Evolutionary conservation across 1,139 yeast species (phyloP).

Genomic region (Yamadazyma oceani): DNA sequence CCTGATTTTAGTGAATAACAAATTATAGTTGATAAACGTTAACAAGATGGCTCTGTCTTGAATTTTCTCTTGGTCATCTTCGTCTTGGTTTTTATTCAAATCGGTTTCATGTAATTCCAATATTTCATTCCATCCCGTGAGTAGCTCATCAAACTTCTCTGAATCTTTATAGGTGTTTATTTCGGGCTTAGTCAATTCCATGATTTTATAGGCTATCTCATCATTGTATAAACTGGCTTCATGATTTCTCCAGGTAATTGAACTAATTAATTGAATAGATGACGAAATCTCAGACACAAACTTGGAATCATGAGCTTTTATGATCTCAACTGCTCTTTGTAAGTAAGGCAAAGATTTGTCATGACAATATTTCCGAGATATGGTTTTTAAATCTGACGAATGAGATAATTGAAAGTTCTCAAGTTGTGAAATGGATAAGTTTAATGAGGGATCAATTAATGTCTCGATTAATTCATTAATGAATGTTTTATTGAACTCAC

Average conservation of each 20-base stretch:
- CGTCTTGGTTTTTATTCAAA: slow-evolving; percentile 44
- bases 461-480: slow-evolving; percentile 59
- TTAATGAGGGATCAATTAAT: slow-evolving; percentile 68
- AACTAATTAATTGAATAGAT: slow-evolving; percentile 27
- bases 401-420: slow-evolving; percentile 18
- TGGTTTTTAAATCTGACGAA: slow-evolving; percentile 42
- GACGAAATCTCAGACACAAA: slow-evolving; percentile 39
- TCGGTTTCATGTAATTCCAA: slow-evolving; percentile 50
- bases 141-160: slow-evolving; percentile 32
- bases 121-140: slow-evolving; percentile 38
- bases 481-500: slow-evolving; percentile 38
- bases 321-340: slow-evolving; percentile 34
- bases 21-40: slow-evolving; percentile 72
- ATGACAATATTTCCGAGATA: slow-evolving; percentile 45
- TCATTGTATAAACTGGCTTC: slow-evolving; percentile 69
- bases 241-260: slow-evolving; percentile 71
- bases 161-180: slow-evolving; percentile 23
- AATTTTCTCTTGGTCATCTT: slow-evolving; percentile 50
- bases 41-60: slow-evolving; percentile 75
- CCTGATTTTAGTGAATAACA: slow-evolving; percentile 63
- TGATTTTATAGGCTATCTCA: slow-evolving; percentile 64
- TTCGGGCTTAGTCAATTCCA: slow-evolving; percentile 38
- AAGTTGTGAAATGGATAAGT: slow-evolving; percentile 53
- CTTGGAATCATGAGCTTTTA: slow-evolving; percentile 39
- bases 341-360: slow-evolving; percentile 37